Evolutionary conservation across 805 yeast genomes (phyloP), one percentile per base, ranked within the genome.

Genomic region (Metschnikowia kunwiensis): DNA sequence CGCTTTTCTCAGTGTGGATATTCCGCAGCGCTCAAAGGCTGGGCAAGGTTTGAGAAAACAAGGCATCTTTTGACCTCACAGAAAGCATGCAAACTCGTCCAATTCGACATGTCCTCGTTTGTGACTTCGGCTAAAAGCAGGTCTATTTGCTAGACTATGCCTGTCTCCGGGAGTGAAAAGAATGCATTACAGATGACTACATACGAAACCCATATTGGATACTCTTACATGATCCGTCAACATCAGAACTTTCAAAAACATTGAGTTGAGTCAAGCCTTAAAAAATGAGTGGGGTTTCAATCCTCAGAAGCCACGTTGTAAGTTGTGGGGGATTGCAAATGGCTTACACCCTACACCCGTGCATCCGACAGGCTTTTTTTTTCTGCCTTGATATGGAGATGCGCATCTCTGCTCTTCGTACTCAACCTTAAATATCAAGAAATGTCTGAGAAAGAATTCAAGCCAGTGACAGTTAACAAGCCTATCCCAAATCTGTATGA

Each of bases 401-500:
- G 51, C 51, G 47, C 51, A 45, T 45, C 48, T 19, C 43, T 13
- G 29, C 21, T 31, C 32, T 27, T 30, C 20, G 17, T 24, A 13
- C 29, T n/a, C 20, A 32, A 25, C 29, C 13, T 21, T 14, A 34
- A 12, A 28, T 9, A 24, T 24, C 12, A 27, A 10, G 17, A 16
- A 8, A 54, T 54, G 58, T 44, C 55, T 7, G 43, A 44, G 14
- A 38, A 63, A 38, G 37, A 49, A 15, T 66, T 40, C 49, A 80
- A 82, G 55, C 86, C 94, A 10, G 89, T 85, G 23, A 82, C 89
- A 4, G 97, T 93, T 23, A 94, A 86, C 32, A 89, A 89, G 61
- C 83, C 83, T 19, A 86, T 93, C 43, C 97, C 97, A 18, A 93
- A 85, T 33, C 70, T 79, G 3, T 91, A 75, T 57, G 98, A 93